Conservation (phyloP, 2,329 filamentous ascomycete species). For the Alternaria tenuissima region DNA sequence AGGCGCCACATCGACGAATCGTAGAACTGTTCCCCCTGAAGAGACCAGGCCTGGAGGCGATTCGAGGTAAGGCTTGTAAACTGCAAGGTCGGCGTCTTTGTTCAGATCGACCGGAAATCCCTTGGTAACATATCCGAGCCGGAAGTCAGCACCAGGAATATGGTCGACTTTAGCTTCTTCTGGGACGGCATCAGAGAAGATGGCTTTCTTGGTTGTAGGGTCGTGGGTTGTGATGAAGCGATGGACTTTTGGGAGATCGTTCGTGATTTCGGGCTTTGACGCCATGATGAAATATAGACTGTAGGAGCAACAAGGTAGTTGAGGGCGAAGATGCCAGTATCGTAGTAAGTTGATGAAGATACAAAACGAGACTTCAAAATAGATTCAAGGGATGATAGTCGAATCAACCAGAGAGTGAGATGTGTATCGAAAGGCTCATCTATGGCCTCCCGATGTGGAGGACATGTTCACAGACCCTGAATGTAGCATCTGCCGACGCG, state of each 20-base stretch:
- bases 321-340: background rate
- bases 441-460: conserved; percentile 19
- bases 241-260: conserved; percentile 39
- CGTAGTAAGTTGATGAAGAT: background rate
- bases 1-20: conserved; percentile 48
- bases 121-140: conserved; percentile 59
- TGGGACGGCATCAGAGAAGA: conserved; percentile 41
- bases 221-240: conserved; percentile 51
- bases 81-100: conserved; percentile 55
- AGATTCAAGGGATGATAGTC: background rate
- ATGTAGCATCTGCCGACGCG: conserved; percentile 8
- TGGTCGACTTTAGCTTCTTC: conserved; percentile 31
- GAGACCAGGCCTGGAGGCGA: conserved; percentile 59
- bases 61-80: conserved; percentile 56
- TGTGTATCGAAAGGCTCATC: background rate
- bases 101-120: conserved; percentile 57
- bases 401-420: background rate
- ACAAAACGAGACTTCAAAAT: background rate
- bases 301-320: background rate
- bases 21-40: conserved; percentile 56
- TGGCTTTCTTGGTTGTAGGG: conserved; percentile 39
- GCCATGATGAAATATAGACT: conserved; percentile 19
- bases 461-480: background rate
- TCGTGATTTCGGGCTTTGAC: conserved; percentile 17
- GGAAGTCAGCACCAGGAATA: conserved; percentile 50